phyloP scores from a whole-genome alignment of 768 basidiomycete species.

The Tulasnella calospora region DNA sequence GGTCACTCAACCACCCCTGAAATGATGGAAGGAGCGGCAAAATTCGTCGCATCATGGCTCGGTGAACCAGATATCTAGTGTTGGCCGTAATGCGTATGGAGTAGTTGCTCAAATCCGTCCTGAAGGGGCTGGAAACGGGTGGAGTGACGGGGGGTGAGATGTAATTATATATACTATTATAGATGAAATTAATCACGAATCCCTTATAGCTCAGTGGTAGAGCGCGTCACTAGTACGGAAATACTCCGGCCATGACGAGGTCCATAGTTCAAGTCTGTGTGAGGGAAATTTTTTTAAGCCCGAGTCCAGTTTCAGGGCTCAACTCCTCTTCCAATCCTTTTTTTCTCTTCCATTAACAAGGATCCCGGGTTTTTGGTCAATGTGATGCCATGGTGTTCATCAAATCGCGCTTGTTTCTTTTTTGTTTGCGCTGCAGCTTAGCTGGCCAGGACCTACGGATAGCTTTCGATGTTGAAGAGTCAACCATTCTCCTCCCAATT shows the following conservation, averaged over 20 bases:
- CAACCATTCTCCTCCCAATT: too few relatives aligned
- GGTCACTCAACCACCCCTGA: conserved; percentile 59
- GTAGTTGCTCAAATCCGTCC: too few relatives aligned
- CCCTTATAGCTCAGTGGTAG: conserved; percentile 41
- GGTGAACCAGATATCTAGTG: background rate
- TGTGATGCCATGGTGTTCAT: too few relatives aligned
- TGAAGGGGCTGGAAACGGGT: background rate
- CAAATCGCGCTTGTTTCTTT: too few relatives aligned
- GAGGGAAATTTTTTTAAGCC: background rate
- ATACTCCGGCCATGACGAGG: conserved; percentile 16
- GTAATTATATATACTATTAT: too few relatives aligned
- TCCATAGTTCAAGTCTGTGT: conserved; percentile 24
- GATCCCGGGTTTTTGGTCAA: too few relatives aligned
- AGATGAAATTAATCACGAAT: too few relatives aligned
- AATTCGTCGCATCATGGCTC: conserved; percentile 32
- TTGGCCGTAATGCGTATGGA: background rate
- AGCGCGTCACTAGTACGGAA: conserved; percentile 40
- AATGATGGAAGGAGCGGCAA: conserved; percentile 50
- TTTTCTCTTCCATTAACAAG: background rate
- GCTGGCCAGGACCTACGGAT: too few relatives aligned
- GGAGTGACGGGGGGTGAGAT: too few relatives aligned
- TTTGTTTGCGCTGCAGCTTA: too few relatives aligned
- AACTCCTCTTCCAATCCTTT: background rate
- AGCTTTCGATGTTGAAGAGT: too few relatives aligned
- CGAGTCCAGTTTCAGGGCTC: too few relatives aligned